A percentile compares a stretch with the other conserved stretches of the same genome.
Conservation (phyloP, 768 basidiomycete species). For the Tricholomella constricta region DNA sequence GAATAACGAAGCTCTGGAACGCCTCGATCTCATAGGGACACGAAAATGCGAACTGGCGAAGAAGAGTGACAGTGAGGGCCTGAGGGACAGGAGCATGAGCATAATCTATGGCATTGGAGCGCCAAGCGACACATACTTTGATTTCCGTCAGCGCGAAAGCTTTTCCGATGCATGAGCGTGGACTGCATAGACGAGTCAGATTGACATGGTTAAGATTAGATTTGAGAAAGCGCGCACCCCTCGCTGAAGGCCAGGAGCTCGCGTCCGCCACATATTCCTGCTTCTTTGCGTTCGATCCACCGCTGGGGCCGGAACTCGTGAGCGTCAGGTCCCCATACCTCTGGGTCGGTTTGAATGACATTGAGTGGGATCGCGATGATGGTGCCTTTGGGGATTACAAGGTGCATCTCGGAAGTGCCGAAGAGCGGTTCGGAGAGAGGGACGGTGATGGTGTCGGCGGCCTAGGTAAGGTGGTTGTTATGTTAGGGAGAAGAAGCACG, state of each 20-base stretch:
- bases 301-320: constrained; percentile 59
- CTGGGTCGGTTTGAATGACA: constrained; percentile 54
- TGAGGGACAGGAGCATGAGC: constrained; percentile 12
- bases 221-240: constrained; percentile 40
- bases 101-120: neutral
- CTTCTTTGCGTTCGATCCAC: constrained; percentile 51
- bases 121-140: constrained; percentile 42
- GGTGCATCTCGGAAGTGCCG: constrained; percentile 41
- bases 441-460: constrained; percentile 50
- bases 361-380: constrained; percentile 56
- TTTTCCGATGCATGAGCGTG: constrained; percentile 61
- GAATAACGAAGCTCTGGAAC: constrained; percentile 68
- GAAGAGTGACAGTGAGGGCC: constrained; percentile 48
- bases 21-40: constrained; percentile 55
- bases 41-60: constrained; percentile 56
- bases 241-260: constrained; percentile 60
- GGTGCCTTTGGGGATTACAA: constrained; percentile 60
- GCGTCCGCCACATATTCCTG: constrained; percentile 32
- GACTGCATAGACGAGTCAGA: constrained; percentile 35
- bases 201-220: constrained; percentile 6
- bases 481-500: too few species aligned
- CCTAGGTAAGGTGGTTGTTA: constrained; percentile 29
- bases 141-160: constrained; percentile 61
- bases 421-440: constrained; percentile 56
- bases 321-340: constrained; percentile 63